Conservation (phyloP, 495 filamentous ascomycete genomes). For the Aspergillus kassunensis region DNA sequence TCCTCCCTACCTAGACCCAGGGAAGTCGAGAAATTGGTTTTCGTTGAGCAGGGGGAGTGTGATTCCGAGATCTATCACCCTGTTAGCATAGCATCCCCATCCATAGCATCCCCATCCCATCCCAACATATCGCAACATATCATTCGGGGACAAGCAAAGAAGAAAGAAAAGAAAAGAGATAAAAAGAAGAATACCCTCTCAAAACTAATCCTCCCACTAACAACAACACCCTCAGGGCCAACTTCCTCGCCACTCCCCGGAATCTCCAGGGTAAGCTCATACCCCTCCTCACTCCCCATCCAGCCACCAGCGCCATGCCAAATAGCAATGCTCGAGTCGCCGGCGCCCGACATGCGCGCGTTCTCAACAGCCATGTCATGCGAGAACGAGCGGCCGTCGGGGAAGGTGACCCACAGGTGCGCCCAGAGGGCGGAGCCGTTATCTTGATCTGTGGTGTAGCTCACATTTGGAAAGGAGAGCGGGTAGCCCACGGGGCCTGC, state of each 20-base stretch:
- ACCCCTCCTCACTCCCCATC: conserved; percentile 10
- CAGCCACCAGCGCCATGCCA: conserved; percentile 10
- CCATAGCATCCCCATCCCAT: too few species aligned
- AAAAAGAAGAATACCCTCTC: conserved; percentile 3
- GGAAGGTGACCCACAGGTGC: conserved; percentile 24
- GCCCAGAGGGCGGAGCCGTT: conserved; percentile 20
- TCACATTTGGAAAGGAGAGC: conserved; percentile 11
- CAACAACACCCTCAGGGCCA: not conserved
- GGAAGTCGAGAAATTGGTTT: conserved; percentile 1
- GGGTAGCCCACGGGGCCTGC: conserved; percentile 20
- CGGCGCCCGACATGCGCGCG: not conserved
- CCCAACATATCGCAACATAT: too few species aligned
- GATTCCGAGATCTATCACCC: conserved; percentile 3
- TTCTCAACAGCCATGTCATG: not conserved
- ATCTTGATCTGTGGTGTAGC: too few species aligned
- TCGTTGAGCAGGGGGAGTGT: conserved; percentile 1
- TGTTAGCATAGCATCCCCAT: too few species aligned
- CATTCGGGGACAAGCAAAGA: too few species aligned
- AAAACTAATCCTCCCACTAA: conserved; percentile 8
- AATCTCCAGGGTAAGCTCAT: conserved; percentile 9
- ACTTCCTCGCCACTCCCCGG: not conserved
- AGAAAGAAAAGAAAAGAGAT: not conserved
- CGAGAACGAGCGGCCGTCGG: conserved; percentile 11
- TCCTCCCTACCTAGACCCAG: conserved; percentile 19
- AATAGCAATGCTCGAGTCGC: not conserved